phyloP scores from a whole-genome alignment of 1,284 basidiomycete genomes.

The Heterobasidion annosum region DNA sequence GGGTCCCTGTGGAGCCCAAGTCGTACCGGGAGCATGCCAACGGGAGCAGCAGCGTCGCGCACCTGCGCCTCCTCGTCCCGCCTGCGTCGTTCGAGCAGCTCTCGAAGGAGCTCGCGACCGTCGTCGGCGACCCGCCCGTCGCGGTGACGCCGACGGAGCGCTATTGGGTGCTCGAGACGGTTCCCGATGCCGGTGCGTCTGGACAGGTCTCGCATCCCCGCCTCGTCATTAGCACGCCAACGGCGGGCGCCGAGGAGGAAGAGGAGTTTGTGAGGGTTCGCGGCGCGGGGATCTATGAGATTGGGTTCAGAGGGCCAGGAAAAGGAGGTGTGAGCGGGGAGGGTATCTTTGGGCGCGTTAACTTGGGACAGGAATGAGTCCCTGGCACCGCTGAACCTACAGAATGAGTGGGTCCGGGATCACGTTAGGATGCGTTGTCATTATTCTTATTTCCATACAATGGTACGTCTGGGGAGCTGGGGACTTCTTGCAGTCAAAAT shows the following conservation, averaged over 20 bases:
- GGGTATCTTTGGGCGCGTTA: slow-evolving; percentile 29
- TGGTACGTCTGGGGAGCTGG: too few species aligned
- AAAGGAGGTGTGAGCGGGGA: slow-evolving; percentile 26
- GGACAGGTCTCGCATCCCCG: slow-evolving; percentile 10
- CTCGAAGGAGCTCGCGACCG: slow-evolving; percentile 30
- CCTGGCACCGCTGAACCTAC: too few species aligned
- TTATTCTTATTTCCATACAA: too few species aligned
- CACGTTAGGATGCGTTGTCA: too few species aligned
- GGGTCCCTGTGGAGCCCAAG: slow-evolving; percentile 39
- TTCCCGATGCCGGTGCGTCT: not conserved
- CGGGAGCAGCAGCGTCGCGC: slow-evolving; percentile 34
- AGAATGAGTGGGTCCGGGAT: too few species aligned
- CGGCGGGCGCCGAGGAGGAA: slow-evolving; percentile 22
- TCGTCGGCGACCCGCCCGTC: slow-evolving; percentile 34
- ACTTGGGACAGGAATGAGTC: not conserved
- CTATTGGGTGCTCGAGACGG: slow-evolving; percentile 19
- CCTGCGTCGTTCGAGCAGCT: slow-evolving; percentile 18
- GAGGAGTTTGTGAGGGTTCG: slow-evolving; percentile 21
- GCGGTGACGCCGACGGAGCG: slow-evolving; percentile 10
- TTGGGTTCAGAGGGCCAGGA: slow-evolving; percentile 8
- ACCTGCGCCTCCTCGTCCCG: slow-evolving; percentile 31
- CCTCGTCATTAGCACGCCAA: slow-evolving; percentile 29
- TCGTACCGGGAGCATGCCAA: slow-evolving; percentile 39
- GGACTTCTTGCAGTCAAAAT: too few species aligned
- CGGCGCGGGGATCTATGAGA: slow-evolving; percentile 20